Base-by-base conservation (phyloP, 805 yeast genomes). In the Lachancea waltii region DNA sequence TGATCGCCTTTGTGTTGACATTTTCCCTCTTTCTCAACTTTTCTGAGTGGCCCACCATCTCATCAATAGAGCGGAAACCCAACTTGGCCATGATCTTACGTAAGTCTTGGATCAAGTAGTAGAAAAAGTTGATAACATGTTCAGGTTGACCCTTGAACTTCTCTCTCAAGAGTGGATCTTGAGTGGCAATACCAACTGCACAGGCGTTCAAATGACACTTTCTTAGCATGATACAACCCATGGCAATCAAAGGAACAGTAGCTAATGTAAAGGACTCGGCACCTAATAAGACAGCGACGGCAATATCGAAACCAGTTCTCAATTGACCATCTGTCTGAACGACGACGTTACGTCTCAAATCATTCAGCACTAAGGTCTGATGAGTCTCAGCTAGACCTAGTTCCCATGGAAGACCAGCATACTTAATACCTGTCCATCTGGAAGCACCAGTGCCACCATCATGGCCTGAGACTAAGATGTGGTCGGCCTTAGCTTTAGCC, bases 361-460 rank as follows among this genome's bases (percentile, higher is more conserved):
- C 97, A 63, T 90, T 90, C 63, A 90, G 72, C 4, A 90, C 98
- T 55, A 90, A 72, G 19, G 98, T 92, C 70, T 90, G 98, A 60
- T 90, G 98, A 15, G 97, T 83, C 69, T 90, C 98, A 42, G 97
- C 97, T 47, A 90, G 74, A 59, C 98, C 98, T 53, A 90, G 75
- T 65, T 90, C 98, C 98, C 98, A 90, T 34, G 98, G 97, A 49
- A 90, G 73, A 65, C 98, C 97, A 42, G 98, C 96, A 60, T 89
- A 81, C 63, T 89, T 89, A 61, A 90, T 87, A 61, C 95, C 92
- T 15, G 97, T 89, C 86, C 94, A 85, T 63, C 94, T 78, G 43
- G 96, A 90, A 43, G 98, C 98, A 79, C 98, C 98, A 42, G 98
- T 90, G 70, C 98, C 98, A 76, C 98, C 98, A 65, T 90, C 97